These are phyloP conservation scores for Metschnikowia arizonensis DNA, from an alignment of 805 yeast species.

Conservation along the genomic window DNA sequence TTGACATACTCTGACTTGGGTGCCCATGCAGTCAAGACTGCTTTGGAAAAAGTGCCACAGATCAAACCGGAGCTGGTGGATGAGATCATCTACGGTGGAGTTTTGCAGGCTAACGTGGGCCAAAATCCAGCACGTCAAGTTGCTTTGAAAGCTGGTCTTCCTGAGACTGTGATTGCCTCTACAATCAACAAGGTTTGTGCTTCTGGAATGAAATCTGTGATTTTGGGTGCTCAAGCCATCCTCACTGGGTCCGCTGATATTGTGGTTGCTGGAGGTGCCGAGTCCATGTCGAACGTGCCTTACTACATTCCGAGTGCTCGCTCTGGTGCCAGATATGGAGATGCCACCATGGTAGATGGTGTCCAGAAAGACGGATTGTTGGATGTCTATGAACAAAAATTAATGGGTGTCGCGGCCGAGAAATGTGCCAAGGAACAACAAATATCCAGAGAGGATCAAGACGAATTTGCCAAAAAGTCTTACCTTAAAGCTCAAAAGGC, in stretches of 20 bases:
- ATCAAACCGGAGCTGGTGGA: slow-evolving; percentile 75
- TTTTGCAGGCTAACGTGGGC: slow-evolving; percentile 87
- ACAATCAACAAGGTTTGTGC: slow-evolving; percentile 97
- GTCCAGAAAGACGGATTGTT: slow-evolving; percentile 86
- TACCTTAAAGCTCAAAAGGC: slow-evolving; percentile 86
- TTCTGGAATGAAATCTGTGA: slow-evolving; percentile 88
- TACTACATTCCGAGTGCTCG: slow-evolving; percentile 86
- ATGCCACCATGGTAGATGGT: slow-evolving; percentile 75
- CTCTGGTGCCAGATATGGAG: slow-evolving; percentile 88
- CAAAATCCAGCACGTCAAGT: slow-evolving; percentile 99
- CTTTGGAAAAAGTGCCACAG: slow-evolving; percentile 76
- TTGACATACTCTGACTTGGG: slow-evolving; percentile 83
- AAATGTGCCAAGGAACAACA: slow-evolving; percentile 84
- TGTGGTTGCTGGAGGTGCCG: slow-evolving; percentile 96
- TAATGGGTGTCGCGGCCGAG: slow-evolving; percentile 98
- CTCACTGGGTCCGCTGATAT: slow-evolving; percentile 86
- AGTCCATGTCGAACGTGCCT: slow-evolving; percentile 94
- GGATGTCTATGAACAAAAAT: slow-evolving; percentile 82
- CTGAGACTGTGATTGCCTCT: slow-evolving; percentile 76
- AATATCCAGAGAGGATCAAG: slow-evolving; percentile 82
- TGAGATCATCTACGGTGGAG: slow-evolving; percentile 91
- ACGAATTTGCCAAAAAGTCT: slow-evolving; percentile 77
- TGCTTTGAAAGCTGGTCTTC: slow-evolving; percentile 83
- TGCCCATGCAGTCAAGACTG: slow-evolving; percentile 86
- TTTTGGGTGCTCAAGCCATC: slow-evolving; percentile 86